Base-by-base conservation (phyloP, 257 asterid genomes). In the Haberlea rhodopensis region DNA sequence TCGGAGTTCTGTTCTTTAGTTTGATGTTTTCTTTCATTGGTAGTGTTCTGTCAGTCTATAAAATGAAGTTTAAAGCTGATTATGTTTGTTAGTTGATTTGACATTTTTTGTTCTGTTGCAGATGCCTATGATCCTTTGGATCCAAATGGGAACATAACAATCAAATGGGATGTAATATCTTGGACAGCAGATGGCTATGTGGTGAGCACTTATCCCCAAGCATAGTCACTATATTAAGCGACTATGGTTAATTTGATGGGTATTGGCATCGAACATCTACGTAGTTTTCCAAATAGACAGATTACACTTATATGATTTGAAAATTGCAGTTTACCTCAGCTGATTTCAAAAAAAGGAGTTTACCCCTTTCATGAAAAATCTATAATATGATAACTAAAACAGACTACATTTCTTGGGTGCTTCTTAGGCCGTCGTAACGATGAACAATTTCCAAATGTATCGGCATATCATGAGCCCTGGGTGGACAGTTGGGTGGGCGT, bases 121-220 rank as follows among this genome's bases (percentile, higher is more conserved):
- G 96, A 58, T 61, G 96, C 96, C 4, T 91, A 87, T 73, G 98
- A 91, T 69, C 90, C 98, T 20, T 62, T 89, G 76, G 98, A 91
- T 85, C 98, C 98, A 0, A 85, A 60, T 22, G 98, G 98, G 57
- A 89, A 91, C 79, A 81, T 91, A 68, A 91, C 98, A 8, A 85
- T 91, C 79, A 91, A 82, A 84, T 91, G 98, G 98, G 98, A 91
- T 63, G 57, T 91, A 8, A 81, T 89, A 89, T 79, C 95, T 25
- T 91, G 98, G 98, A 87, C 96, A 43, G 83, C 94, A 10, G 98
- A 91, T 73, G 98, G 98, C 57, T 91, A 87, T 70, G 96, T 87
- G 78, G 98, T 91, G 21, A 43, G 91, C 72, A 19, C 27, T 1
- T 20, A 54, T 16, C 10, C 54, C 18, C 22, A 13, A 16, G 49